A percentile compares a stretch with the other conserved stretches of the same genome.
Conservation (phyloP, 2,329 filamentous ascomycete genomes). For the Aspergillus sp. region DNA sequence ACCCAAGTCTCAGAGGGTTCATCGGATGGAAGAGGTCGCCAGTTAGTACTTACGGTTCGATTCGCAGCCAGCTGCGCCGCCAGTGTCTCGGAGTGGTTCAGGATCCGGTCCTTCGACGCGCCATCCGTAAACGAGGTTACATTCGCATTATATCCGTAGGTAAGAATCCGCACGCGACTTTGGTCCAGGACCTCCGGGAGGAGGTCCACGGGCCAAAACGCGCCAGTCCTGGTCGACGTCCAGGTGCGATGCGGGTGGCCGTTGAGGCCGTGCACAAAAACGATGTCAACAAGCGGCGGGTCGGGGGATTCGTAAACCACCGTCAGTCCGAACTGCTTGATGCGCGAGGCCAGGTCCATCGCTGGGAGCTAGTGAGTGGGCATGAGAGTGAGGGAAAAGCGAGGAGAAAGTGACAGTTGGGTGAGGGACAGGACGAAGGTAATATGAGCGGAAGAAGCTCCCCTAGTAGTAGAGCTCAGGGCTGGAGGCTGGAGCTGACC, state of each 20-base stretch:
- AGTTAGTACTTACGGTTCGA: conserved; percentile 52
- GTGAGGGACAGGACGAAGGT: neutral
- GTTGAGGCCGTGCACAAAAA: conserved; percentile 73
- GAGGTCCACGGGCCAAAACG: conserved; percentile 73
- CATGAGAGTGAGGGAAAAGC: neutral
- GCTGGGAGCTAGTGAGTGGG: neutral
- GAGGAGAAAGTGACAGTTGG: neutral
- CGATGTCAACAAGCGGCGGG: conserved; percentile 56
- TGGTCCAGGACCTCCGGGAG: conserved; percentile 64
- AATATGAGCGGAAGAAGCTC: neutral
- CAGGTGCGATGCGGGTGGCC: conserved; percentile 69
- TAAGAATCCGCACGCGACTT: conserved; percentile 66
- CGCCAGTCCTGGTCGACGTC: conserved; percentile 51
- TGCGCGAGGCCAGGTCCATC: conserved; percentile 29
- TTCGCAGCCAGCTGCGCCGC: conserved; percentile 66
- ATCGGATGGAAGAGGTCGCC: neutral
- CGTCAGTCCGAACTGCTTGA: conserved; percentile 48
- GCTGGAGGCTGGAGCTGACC: neutral
- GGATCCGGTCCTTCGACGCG: conserved; percentile 68
- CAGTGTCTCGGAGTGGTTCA: conserved; percentile 72
- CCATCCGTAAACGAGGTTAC: conserved; percentile 56
- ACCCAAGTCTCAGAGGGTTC: too few relatives aligned
- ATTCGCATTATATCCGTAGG: conserved; percentile 77
- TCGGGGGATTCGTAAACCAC: conserved; percentile 45
- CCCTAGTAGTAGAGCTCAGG: neutral